These are phyloP conservation scores for Venturia oleaginea DNA, from an alignment of 2,329 filamentous ascomycete species.

Conservation along the genomic window DNA sequence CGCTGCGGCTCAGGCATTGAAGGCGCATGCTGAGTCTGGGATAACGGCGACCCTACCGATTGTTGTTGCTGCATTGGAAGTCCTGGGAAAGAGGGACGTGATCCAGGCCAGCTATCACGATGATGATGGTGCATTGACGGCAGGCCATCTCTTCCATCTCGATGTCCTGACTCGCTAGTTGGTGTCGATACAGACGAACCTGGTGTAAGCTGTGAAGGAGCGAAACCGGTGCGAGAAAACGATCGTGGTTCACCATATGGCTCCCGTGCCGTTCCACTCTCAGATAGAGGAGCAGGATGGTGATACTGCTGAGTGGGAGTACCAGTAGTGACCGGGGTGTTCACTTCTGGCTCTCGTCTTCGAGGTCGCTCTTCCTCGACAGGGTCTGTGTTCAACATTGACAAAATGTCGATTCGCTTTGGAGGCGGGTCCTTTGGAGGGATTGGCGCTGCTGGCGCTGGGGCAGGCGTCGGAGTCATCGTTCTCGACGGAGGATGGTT, in stretches of 20 bases:
- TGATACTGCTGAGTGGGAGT: slow-evolving; percentile 8
- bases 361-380: slow-evolving; percentile 16
- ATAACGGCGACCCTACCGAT: not conserved
- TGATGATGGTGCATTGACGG: slow-evolving; percentile 3
- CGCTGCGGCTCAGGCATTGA: not conserved
- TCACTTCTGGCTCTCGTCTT: slow-evolving; percentile 6
- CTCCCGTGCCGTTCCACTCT: not conserved
- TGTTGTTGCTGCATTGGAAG: slow-evolving; percentile 1
- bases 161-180: not conserved
- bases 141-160: slow-evolving; percentile 9
- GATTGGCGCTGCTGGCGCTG: slow-evolving; percentile 16
- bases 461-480: slow-evolving; percentile 7
- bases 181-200: slow-evolving; percentile 12
- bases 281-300: not conserved
- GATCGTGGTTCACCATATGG: not conserved
- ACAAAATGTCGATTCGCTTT: slow-evolving; percentile 29
- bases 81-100: not conserved
- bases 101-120: slow-evolving; percentile 11
- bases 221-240: slow-evolving; percentile 11
- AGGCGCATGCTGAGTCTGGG: slow-evolving; percentile 7
- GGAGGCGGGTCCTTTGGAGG: slow-evolving; percentile 24
- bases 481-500: slow-evolving; percentile 6
- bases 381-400: slow-evolving; percentile 26
- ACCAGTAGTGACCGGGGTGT: not conserved
- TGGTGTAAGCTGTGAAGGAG: not conserved